Base-by-base conservation (phyloP, 768 basidiomycete species). In the Mycena maculata region DNA sequence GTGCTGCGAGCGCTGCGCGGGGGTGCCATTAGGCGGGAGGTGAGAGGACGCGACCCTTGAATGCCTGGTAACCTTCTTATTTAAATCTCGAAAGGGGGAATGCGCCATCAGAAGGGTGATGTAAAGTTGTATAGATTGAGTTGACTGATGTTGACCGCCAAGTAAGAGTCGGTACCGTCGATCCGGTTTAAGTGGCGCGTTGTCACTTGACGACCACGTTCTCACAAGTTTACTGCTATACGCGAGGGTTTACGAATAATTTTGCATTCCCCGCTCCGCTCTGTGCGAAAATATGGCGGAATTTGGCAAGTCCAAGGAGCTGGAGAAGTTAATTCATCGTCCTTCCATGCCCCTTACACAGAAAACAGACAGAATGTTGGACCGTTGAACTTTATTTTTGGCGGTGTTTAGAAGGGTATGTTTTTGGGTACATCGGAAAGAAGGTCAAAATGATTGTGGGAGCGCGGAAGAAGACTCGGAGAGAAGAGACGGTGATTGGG, bases 141-240 rank as follows among this genome's bases (percentile, higher is more conserved):
- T 27, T n/a, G 27, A n/a, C n/a, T n/a, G n/a, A n/a, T n/a, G n/a
- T n/a, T n/a, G n/a, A n/a, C n/a, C n/a, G n/a, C n/a, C n/a, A n/a
- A n/a, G n/a, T n/a, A n/a, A n/a, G n/a, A 16, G 30, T 47, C 66
- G 66, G 66, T 68, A 63, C 66, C 66, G 63, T 15, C 41, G 12
- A 18, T 53, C 57, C 57, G 67, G 67, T 57, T 68, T 56, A 54
- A 60, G 63, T 68, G 67, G 57, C 10, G 1, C 4, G 61, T 67
- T 60, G 38, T 10, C 65, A 53, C 59, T 42, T 67, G 42, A 56
- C 65, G 25, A 66, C 65, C 5, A 16, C n/a, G n/a, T n/a, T n/a
- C n/a, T n/a, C n/a, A n/a, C n/a, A n/a, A n/a, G n/a, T n/a, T n/a
- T n/a, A n/a, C n/a, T n/a, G n/a, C n/a, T n/a, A n/a, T n/a, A n/a